A percentile compares a stretch with the other conserved stretches of the same genome.
Evolutionary conservation across 2,329 filamentous ascomycete genomes (phyloP).

Genomic region (Cercospora beticola): DNA sequence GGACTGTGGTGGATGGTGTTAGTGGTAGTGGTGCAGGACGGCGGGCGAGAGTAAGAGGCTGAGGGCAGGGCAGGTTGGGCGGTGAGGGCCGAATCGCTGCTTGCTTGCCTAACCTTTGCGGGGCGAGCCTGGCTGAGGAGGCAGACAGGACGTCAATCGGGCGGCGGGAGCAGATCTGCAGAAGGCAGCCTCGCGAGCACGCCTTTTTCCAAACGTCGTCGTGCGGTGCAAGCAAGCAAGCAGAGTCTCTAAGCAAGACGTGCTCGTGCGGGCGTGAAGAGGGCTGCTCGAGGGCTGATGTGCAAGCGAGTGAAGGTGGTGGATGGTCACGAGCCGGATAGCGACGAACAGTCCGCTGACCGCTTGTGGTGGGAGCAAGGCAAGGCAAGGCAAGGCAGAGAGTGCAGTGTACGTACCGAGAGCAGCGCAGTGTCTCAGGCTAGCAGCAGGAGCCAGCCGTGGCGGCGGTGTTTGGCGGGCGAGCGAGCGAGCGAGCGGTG

Average conservation of each 20-base stretch:
- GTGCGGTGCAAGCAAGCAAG: background rate
- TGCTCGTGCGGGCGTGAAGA: background rate
- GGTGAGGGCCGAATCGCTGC: slow-evolving; percentile 8
- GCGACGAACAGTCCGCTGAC: slow-evolving; percentile 2
- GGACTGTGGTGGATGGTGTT: background rate
- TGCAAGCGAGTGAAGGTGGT: slow-evolving; percentile 2
- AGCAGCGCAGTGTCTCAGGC: slow-evolving; percentile 1
- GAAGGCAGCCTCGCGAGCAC: background rate
- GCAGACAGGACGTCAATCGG: slow-evolving; percentile 6
- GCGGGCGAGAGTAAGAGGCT: background rate
- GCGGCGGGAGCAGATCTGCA: slow-evolving; percentile 1
- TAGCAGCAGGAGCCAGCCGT: background rate
- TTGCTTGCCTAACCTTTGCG: slow-evolving; percentile 6
- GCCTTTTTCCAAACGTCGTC: background rate
- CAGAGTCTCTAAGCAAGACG: background rate
- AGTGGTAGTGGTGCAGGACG: background rate
- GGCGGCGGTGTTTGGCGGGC: slow-evolving; percentile 1
- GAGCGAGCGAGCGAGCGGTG: background rate
- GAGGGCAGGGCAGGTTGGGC: slow-evolving; percentile 3
- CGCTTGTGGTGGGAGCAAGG: background rate
- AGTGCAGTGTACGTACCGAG: background rate
- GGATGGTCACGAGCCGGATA: background rate
- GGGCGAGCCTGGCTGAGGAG: slow-evolving; percentile 4
- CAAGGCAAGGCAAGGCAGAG: background rate
- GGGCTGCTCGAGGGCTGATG: background rate